A percentile compares a stretch with the other conserved stretches of the same genome.
phyloP scores from a whole-genome alignment of 805 yeast species.

The Lipomyces yamadae region DNA sequence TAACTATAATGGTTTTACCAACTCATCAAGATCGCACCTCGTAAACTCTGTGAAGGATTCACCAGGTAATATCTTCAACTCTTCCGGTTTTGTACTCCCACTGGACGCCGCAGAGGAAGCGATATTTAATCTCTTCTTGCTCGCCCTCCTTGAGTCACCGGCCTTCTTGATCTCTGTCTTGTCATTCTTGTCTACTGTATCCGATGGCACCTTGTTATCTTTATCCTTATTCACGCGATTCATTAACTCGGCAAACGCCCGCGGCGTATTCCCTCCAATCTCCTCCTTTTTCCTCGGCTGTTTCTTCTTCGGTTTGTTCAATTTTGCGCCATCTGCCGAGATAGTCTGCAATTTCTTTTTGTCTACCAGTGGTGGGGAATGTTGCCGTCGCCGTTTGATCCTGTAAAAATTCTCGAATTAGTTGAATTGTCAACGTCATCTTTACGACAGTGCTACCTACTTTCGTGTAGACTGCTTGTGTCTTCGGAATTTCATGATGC shows the following conservation, averaged over 20 bases:
- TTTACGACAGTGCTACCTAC: background rate
- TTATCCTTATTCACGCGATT: constrained; percentile 23
- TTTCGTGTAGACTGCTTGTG: constrained; percentile 12
- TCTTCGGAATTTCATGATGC: constrained; percentile 9
- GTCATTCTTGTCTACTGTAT: too few species aligned
- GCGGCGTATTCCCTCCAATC: constrained; percentile 46
- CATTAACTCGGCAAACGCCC: constrained; percentile 45
- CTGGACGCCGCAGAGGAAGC: constrained; percentile 8
- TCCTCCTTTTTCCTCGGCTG: constrained; percentile 26
- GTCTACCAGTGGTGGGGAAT: constrained; percentile 24
- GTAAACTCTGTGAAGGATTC: constrained; percentile 49
- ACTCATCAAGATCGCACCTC: constrained; percentile 14
- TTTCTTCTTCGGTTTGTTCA: constrained; percentile 31
- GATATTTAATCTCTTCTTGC: constrained; percentile 18
- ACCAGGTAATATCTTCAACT: constrained; percentile 44
- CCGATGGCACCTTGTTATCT: background rate
- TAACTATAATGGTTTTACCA: background rate
- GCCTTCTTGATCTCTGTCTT: background rate
- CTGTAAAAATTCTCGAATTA: background rate
- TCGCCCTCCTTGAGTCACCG: constrained; percentile 22
- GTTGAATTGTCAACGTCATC: too few species aligned
- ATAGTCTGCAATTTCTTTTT: constrained; percentile 8
- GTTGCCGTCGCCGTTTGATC: constrained; percentile 25
- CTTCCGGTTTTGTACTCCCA: background rate
- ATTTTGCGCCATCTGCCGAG: constrained; percentile 1